Conservation (phyloP, 768 basidiomycete species). For the Trichaptum fuscoviolaceum region DNA sequence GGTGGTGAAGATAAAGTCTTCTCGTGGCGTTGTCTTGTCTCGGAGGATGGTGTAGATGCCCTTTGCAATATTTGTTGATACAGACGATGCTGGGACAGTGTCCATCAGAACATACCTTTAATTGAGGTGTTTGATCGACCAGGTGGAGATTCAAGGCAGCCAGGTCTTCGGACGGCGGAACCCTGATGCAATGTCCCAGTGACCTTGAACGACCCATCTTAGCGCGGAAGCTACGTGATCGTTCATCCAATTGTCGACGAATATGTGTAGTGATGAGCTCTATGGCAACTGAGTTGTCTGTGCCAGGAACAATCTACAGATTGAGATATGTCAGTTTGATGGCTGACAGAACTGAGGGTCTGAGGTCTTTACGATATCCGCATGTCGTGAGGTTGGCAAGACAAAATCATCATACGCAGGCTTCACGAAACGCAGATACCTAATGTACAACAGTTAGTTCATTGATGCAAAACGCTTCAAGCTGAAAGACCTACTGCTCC, state of each 20-base stretch:
- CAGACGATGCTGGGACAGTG: neutral
- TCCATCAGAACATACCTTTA: slow-evolving; percentile 47
- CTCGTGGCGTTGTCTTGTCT: slow-evolving; percentile 59
- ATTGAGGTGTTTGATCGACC: slow-evolving; percentile 73
- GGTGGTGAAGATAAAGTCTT: slow-evolving; percentile 91
- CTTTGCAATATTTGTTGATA: slow-evolving; percentile 32
- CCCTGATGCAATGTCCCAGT: slow-evolving; percentile 15
- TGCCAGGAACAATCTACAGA: slow-evolving; percentile 90
- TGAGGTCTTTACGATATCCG: slow-evolving; percentile 66
- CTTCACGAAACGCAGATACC: slow-evolving; percentile 93
- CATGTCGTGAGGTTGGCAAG: slow-evolving; percentile 76
- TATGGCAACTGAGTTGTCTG: slow-evolving; percentile 84
- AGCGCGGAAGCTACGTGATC: slow-evolving; percentile 66
- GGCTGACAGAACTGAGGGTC: neutral
- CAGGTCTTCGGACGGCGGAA: slow-evolving; percentile 38
- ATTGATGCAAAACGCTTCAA: slow-evolving; percentile 7
- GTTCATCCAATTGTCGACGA: slow-evolving; percentile 74
- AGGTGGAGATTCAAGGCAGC: slow-evolving; percentile 46
- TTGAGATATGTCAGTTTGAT: slow-evolving; percentile 1
- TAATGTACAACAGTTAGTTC: slow-evolving; percentile 24
- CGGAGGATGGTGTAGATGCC: slow-evolving; percentile 88
- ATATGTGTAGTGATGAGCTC: slow-evolving; percentile 92
- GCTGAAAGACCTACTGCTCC: slow-evolving; percentile 58
- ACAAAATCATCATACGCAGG: slow-evolving; percentile 94
- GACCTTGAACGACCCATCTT: slow-evolving; percentile 57